Evolutionary conservation across 2,329 filamentous ascomycete species (phyloP), one percentile per base, ranked within the genome.

Genomic region (Aspergillus pseudonomiae): DNA sequence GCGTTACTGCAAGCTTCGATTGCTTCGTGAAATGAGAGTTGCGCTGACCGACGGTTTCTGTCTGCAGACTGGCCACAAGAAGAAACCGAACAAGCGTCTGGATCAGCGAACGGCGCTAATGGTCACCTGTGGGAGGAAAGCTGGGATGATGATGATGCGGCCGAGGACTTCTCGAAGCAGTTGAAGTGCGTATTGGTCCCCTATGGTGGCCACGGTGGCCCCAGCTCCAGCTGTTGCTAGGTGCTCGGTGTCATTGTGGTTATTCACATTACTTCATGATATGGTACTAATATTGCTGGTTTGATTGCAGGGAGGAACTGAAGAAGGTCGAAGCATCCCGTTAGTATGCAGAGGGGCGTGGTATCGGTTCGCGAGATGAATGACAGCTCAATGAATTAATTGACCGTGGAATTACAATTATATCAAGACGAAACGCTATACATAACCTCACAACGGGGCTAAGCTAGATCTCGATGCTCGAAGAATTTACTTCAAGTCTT

Each of bases 141-240:
- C 85, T 99, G 95, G 95, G 95, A 99, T 76, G 95, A 99, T 75
- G 94, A 98, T 78, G 95, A 98, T 81, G 95, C 93, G 69, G 95
- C 87, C 73, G 95, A 99, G 77, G 95, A 99, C 75, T 99, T 99
- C 79, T 95, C 93, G 14, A 88, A 91, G 74, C 94, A 98, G 83
- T 82, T 99, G 75, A 96, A 93, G 94, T 97, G 80, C 70, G 90
- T 84, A 60, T 32, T 57, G 28, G 28, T 34, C 16, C 26, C 28
- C n/a, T 65, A 48, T 21, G 11, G 21, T 50, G 32, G 24, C 48
- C 57, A 24, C 19, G 12, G 24, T 50, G 16, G 26, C 7, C 32
- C 7, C 57, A 53, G 24, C 16, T 39, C 16, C 21, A 60, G 46
- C 46, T 12, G 26, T 34, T 52, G 48, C 48, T 32, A 52, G 48